phyloP scores from a whole-genome alignment of 352 stramenopile species.

The Globisporangium canariense region DNA sequence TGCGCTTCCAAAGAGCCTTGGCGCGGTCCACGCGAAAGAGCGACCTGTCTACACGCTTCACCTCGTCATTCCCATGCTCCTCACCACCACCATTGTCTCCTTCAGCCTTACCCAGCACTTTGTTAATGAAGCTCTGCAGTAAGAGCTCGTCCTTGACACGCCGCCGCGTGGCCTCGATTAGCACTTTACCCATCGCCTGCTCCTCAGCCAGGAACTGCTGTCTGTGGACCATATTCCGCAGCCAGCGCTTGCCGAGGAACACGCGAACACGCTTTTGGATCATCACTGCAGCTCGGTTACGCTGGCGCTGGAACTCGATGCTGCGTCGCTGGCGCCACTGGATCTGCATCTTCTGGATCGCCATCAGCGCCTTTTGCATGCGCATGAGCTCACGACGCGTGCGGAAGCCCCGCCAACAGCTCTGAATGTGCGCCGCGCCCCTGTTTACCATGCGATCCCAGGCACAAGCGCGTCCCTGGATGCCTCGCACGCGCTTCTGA shows the following conservation, averaged over 20 bases:
- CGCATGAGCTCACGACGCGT: slow-evolving; percentile 40
- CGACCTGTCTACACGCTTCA: slow-evolving; percentile 31
- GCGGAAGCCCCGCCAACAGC: slow-evolving; percentile 48
- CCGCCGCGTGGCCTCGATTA: slow-evolving; percentile 40
- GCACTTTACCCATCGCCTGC: slow-evolving; percentile 39
- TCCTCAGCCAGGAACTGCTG: slow-evolving; percentile 58
- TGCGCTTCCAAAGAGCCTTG: slow-evolving; percentile 42
- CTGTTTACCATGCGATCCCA: slow-evolving; percentile 41
- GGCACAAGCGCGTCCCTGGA: slow-evolving; percentile 35
- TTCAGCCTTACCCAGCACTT: slow-evolving; percentile 17
- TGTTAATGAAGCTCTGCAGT: slow-evolving; percentile 60
- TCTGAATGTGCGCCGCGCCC: slow-evolving; percentile 45
- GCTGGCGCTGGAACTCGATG: slow-evolving; percentile 23
- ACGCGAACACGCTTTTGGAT: slow-evolving; percentile 44
- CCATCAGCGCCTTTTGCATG: slow-evolving; percentile 37
- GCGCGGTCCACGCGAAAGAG: slow-evolving; percentile 35
- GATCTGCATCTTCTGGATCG: slow-evolving; percentile 48
- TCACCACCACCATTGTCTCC: slow-evolving; percentile 2
- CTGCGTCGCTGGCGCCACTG: slow-evolving; percentile 37
- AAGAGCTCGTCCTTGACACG: slow-evolving; percentile 57
- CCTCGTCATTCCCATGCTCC: slow-evolving; percentile 15
- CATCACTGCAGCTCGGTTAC: slow-evolving; percentile 20
- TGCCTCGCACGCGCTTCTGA: slow-evolving; percentile 51
- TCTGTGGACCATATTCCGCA: slow-evolving; percentile 32
- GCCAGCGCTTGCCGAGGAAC: slow-evolving; percentile 34